A percentile compares a stretch with the other conserved stretches of the same genome.
Evolutionary conservation across 1,284 basidiomycete species (phyloP).

Genomic region (Schizophyllum amplum): DNA sequence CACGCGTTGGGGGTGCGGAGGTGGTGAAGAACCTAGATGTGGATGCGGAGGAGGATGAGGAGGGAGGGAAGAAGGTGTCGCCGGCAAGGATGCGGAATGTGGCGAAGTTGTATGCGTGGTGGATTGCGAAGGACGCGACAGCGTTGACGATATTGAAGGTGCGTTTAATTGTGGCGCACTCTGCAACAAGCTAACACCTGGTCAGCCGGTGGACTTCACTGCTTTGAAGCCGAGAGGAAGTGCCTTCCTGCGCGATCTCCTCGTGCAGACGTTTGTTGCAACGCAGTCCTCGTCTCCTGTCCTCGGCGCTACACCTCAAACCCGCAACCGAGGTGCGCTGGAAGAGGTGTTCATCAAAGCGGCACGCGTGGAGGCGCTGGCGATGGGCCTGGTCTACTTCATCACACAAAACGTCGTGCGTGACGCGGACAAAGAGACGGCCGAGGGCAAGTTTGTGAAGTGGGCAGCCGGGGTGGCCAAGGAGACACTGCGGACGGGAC

Average conservation of each 20-base stretch:
- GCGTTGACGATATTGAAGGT: slow-evolving; percentile 81
- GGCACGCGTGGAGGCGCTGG: slow-evolving; percentile 47
- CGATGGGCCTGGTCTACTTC: slow-evolving; percentile 66
- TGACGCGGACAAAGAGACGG: slow-evolving; percentile 36
- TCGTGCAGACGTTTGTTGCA: slow-evolving; percentile 61
- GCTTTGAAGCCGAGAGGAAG: slow-evolving; percentile 53
- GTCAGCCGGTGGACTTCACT: slow-evolving; percentile 80
- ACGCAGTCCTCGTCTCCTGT: slow-evolving; percentile 68
- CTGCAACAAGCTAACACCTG: background rate
- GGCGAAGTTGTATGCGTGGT: slow-evolving; percentile 74
- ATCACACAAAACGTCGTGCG: slow-evolving; percentile 24
- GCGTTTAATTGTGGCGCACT: slow-evolving; percentile 10
- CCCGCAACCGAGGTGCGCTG: slow-evolving; percentile 50
- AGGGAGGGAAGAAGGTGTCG: slow-evolving; percentile 52
- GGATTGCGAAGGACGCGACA: slow-evolving; percentile 69
- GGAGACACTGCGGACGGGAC: slow-evolving; percentile 55
- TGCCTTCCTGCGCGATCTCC: slow-evolving; percentile 62
- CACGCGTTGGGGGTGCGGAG: slow-evolving; percentile 72
- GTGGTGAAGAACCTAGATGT: slow-evolving; percentile 59
- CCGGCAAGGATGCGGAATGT: slow-evolving; percentile 48
- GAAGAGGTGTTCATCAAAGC: slow-evolving; percentile 71
- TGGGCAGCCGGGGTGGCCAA: slow-evolving; percentile 62
- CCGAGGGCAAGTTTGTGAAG: slow-evolving; percentile 33
- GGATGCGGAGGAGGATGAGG: slow-evolving; percentile 23
- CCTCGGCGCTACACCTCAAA: slow-evolving; percentile 21